Conservation (phyloP, 2,329 filamentous ascomycete species). For the Penicillium paneum region DNA sequence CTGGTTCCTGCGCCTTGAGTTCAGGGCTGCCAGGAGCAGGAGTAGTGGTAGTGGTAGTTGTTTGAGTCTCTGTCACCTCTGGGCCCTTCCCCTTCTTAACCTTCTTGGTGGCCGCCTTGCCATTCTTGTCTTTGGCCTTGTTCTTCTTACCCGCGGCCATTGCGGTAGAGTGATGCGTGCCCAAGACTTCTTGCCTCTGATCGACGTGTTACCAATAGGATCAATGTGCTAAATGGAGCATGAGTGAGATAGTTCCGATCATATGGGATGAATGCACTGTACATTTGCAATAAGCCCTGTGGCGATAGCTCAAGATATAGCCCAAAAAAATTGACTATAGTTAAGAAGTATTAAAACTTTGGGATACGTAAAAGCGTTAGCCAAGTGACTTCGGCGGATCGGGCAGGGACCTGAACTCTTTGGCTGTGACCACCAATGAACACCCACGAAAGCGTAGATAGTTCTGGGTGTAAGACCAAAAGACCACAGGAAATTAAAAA, state of each 20-base stretch:
- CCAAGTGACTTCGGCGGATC: constrained; percentile 16
- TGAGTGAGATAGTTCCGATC: constrained; percentile 30
- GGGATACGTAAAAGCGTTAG: constrained; percentile 18
- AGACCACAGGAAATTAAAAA: constrained; percentile 17
- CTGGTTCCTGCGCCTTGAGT: constrained; percentile 19
- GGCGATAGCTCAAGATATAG: constrained; percentile 33
- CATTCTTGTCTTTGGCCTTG: constrained; percentile 28
- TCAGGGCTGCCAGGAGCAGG: constrained; percentile 20
- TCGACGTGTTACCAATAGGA: constrained; percentile 36
- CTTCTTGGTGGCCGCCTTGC: constrained; percentile 31
- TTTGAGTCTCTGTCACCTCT: constrained; percentile 25
- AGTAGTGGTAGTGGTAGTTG: constrained; percentile 22
- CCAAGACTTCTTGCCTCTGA: constrained; percentile 24
- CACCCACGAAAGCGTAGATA: constrained; percentile 29
- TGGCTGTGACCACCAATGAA: constrained; percentile 31
- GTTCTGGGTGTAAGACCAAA: constrained; percentile 25
- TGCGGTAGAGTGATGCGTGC: constrained; percentile 29
- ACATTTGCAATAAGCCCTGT: constrained; percentile 32
- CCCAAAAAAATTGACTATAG: constrained; percentile 24
- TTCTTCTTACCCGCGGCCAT: constrained; percentile 33
- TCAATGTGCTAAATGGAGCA: constrained; percentile 16
- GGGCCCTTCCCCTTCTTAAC: constrained; percentile 36
- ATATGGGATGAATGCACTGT: constrained; percentile 29
- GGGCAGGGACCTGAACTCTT: constrained; percentile 21
- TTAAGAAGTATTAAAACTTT: constrained; percentile 20